These are phyloP conservation scores for Saksenaea vasiformis DNA, from an alignment of 371 early-diverging fungal species.

Conservation along the genomic window DNA sequence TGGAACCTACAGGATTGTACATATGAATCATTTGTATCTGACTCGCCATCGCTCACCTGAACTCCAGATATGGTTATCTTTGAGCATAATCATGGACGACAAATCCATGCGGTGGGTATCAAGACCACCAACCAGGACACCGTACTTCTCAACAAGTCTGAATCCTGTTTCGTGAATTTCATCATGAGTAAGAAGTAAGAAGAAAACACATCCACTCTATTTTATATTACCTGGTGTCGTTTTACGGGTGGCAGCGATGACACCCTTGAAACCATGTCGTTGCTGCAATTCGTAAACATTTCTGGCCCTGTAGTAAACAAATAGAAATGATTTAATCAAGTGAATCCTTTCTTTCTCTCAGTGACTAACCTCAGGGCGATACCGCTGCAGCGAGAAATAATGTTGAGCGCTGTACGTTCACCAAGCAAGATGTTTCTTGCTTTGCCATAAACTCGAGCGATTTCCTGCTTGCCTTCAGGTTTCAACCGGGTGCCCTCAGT, in stretches of 20 bases:
- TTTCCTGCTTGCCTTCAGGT: conserved; percentile 66
- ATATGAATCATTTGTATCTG: no score
- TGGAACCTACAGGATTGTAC: no score
- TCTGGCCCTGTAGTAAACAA: conserved; percentile 42
- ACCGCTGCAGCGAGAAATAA: conserved; percentile 92
- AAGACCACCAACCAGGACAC: conserved; percentile 94
- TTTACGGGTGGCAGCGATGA: conserved; percentile 96
- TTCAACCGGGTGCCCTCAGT: conserved; percentile 81
- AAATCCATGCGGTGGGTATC: conserved; percentile 97
- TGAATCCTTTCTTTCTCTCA: background rate
- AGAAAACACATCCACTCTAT: no score
- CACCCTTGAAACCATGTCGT: conserved; percentile 76
- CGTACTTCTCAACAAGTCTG: conserved; percentile 97
- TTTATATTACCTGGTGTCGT: conserved; percentile 88
- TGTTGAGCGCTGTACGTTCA: conserved; percentile 94
- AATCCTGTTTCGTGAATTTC: conserved; percentile 62
- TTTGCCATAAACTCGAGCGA: conserved; percentile 85
- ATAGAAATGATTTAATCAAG: background rate
- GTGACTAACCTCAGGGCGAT: conserved; percentile 79
- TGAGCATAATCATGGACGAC: conserved; percentile 97
- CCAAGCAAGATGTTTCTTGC: conserved; percentile 89
- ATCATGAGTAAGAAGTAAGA: background rate
- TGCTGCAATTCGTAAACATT: conserved; percentile 72
- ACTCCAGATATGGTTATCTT: conserved; percentile 98
- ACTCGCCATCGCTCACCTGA: no score